phyloP scores from a whole-genome alignment of 1,139 yeast species.

The Groenewaldozyma auringiensis region DNA sequence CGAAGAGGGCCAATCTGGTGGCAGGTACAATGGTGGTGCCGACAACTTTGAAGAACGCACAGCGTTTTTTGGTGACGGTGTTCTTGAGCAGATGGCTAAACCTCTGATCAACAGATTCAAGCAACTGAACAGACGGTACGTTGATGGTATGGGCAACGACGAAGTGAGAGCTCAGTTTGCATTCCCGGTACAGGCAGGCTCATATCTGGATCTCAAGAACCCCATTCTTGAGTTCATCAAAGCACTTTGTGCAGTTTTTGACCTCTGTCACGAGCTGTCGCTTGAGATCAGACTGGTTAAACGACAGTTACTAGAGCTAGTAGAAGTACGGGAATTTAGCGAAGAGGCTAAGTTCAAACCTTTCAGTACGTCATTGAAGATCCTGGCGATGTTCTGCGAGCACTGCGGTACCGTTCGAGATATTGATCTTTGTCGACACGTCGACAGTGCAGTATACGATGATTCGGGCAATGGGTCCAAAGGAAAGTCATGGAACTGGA shows the following conservation, averaged over 20 bases:
- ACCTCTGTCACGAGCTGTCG: conserved; percentile 54
- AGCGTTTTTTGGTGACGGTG: conserved; percentile 22
- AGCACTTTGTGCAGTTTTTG: conserved; percentile 62
- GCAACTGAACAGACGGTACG: conserved; percentile 59
- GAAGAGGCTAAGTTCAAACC: conserved; percentile 64
- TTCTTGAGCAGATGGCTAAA: conserved; percentile 45
- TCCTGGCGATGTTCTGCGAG: conserved; percentile 69
- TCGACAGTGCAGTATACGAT: conserved; percentile 15
- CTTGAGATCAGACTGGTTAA: conserved; percentile 71
- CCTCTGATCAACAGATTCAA: conserved; percentile 62
- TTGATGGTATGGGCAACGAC: conserved; percentile 63
- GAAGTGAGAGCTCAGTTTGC: conserved; percentile 56
- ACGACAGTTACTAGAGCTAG: conserved; percentile 59
- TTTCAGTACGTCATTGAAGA: conserved; percentile 62
- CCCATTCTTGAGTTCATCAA: conserved; percentile 80
- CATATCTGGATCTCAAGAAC: conserved; percentile 30
- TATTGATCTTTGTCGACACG: conserved; percentile 74
- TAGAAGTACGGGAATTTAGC: conserved; percentile 82
- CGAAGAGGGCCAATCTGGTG: conserved; percentile 7
- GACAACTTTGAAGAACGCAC: conserved; percentile 28
- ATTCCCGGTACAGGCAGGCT: conserved; percentile 48
- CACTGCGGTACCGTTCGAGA: conserved; percentile 70
- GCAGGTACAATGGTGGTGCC: conserved; percentile 20
- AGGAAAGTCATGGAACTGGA: conserved; percentile 40
- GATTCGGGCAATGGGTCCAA: conserved; percentile 11